Percentiles rank a stretch among this genome's conserved stretches.
Conservation (phyloP, 768 basidiomycete genomes). For the Bullera alba region DNA sequence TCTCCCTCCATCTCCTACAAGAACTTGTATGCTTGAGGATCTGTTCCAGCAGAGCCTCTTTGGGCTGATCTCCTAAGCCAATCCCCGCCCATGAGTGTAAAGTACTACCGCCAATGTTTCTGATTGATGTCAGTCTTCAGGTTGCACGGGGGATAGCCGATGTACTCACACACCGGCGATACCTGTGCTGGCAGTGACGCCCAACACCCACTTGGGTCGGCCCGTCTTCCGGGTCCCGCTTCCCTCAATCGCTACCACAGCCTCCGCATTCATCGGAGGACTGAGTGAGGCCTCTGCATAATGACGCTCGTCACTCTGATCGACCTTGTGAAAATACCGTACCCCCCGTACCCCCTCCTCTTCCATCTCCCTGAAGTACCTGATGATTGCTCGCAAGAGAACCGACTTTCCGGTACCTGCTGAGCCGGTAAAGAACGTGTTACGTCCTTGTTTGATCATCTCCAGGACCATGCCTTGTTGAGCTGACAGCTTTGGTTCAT, state of each 20-base stretch:
- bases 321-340: background rate
- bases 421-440: constrained; percentile 91
- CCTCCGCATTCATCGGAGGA: too few relatives aligned
- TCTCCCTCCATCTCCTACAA: constrained; percentile 25
- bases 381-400: constrained; percentile 82
- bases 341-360: background rate
- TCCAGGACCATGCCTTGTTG: constrained; percentile 27
- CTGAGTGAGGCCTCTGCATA: background rate
- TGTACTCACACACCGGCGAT: constrained; percentile 56
- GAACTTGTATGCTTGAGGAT: constrained; percentile 15
- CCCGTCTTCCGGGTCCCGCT: too few relatives aligned
- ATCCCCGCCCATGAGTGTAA: constrained; percentile 38
- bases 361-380: constrained; percentile 49
- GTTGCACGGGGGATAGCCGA: too few relatives aligned
- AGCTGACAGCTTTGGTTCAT: constrained; percentile 15
- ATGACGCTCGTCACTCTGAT: constrained; percentile 1
- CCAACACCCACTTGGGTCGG: constrained; percentile 33
- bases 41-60: constrained; percentile 14
- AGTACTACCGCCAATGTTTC: constrained; percentile 34
- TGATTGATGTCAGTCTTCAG: background rate
- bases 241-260: background rate
- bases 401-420: constrained; percentile 98
- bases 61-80: constrained; percentile 18
- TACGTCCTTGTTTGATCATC: constrained; percentile 51
- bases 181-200: constrained; percentile 86